These are phyloP conservation scores for Solanum pinnatisectum DNA, from an alignment of 257 asterid genomes.

Conservation along the genomic window DNA sequence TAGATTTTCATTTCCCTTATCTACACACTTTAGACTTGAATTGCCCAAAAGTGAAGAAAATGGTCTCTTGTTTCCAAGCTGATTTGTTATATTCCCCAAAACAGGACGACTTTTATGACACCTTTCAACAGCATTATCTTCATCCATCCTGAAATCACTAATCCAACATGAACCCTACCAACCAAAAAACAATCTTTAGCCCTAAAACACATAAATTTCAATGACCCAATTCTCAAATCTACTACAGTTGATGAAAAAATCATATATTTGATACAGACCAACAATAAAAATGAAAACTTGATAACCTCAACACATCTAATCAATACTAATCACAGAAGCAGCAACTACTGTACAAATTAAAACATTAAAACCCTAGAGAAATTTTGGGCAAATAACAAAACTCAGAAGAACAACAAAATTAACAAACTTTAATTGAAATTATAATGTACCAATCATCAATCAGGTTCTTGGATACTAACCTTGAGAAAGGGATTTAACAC, in stretches of 20 bases:
- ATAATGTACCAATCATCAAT: background rate
- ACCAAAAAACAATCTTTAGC: background rate
- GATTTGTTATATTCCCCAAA: conserved; percentile 59
- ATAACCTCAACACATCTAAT: background rate
- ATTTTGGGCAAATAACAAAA: background rate
- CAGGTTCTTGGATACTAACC: background rate
- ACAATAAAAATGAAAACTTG: background rate
- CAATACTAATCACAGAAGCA: background rate
- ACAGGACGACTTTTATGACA: conserved; percentile 16
- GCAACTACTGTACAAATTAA: background rate
- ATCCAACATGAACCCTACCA: background rate
- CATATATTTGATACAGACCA: background rate
- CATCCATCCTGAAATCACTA: conserved; percentile 32
- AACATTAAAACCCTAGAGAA: background rate
- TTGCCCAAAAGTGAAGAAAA: conserved; percentile 13
- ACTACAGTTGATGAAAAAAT: background rate
- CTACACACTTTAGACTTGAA: background rate
- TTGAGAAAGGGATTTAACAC: background rate
- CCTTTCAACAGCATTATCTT: conserved; percentile 21
- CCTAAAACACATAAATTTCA: background rate
- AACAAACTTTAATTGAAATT: background rate
- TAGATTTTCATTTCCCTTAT: conserved; percentile 15
- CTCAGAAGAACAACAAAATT: background rate
- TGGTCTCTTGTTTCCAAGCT: conserved; percentile 32
- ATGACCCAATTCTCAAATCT: background rate